Evolutionary conservation across 768 basidiomycete genomes (phyloP), one percentile per base, ranked within the genome.

Genomic region (Suillus clintonianus): DNA sequence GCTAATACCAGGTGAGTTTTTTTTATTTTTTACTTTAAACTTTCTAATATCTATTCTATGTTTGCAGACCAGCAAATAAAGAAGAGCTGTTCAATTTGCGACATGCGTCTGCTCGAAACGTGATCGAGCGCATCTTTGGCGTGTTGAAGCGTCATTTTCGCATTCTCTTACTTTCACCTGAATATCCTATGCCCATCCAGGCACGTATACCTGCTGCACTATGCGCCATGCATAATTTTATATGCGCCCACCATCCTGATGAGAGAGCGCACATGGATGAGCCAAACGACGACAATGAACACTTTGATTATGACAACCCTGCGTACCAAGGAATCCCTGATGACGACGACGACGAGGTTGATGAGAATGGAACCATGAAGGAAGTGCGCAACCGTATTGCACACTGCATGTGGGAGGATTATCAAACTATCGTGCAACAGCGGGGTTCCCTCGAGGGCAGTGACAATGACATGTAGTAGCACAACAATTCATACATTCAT

Each of bases 111-210:
- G 39, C 58, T 37, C 2, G 15, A 42, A 59, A 59, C 5, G 41
- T 59, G 17, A 43, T 22, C 2, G 19, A 59, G 58, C 67, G 66
- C 27, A 78, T 80, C 39, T 80, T 79, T 73, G 80, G 78, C 61
- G 73, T 79, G 2, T 19, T 77, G 43, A 80, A 79, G 67, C 62
- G 66, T 15, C 57, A 69, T 5, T 74, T 71, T 62, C 55, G 27
- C 19, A 50, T 73, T 15, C 59, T 72, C 45, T 39, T 61, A 8
- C 50, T 64, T 9, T 57, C 60, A n/a, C 60, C 69, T 6, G 60
- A 30, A n/a, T 73, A 71, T 55, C 24, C 34, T 24, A 14, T 71
- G 6, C 19, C 50, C 15, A 68, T 67, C 13, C 76, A 77, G 58
- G 65, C 66, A 13, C 15, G 55, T 6, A 70, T 76, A 59, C 65